A percentile compares a stretch with the other conserved stretches of the same genome.
Conservation (phyloP, 306 rosid species). For the Cicer bijugum region DNA sequence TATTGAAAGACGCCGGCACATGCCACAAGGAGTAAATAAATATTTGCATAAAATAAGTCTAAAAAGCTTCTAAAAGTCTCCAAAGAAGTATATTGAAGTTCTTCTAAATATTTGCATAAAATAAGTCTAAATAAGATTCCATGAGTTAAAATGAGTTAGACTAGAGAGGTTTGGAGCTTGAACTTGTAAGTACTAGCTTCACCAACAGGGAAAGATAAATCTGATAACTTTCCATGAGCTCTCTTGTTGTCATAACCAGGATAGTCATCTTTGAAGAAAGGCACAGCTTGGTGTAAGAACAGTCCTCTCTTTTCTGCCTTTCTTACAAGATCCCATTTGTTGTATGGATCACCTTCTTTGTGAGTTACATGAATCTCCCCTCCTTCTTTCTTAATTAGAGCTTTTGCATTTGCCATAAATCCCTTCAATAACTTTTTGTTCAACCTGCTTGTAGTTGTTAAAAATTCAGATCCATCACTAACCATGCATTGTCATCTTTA, state of each 20-base stretch:
- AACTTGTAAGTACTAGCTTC: conserved; percentile 69
- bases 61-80: too few relatives aligned
- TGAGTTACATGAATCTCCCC: conserved; percentile 79
- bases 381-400: conserved; percentile 56
- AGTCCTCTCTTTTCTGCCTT: conserved; percentile 70
- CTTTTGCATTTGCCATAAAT: conserved; percentile 64
- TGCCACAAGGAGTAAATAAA: too few relatives aligned
- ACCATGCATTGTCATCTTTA: conserved; percentile 25
- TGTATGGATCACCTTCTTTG: conserved; percentile 79
- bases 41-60: not conserved
- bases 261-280: conserved; percentile 61
- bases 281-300: conserved; percentile 48
- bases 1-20: not conserved
- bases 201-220: conserved; percentile 60
- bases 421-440: conserved; percentile 77
- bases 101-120: too few relatives aligned
- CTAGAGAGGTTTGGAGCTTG: conserved; percentile 45
- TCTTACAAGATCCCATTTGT: conserved; percentile 67
- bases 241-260: conserved; percentile 81
- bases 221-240: conserved; percentile 64
- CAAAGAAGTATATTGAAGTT: too few relatives aligned
- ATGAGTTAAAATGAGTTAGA: not conserved
- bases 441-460: conserved; percentile 54
- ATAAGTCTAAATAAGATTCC: too few relatives aligned
- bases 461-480: conserved; percentile 23